phyloP scores from a whole-genome alignment of 2,329 filamentous ascomycete genomes.

The Calonectria hawksworthii region DNA sequence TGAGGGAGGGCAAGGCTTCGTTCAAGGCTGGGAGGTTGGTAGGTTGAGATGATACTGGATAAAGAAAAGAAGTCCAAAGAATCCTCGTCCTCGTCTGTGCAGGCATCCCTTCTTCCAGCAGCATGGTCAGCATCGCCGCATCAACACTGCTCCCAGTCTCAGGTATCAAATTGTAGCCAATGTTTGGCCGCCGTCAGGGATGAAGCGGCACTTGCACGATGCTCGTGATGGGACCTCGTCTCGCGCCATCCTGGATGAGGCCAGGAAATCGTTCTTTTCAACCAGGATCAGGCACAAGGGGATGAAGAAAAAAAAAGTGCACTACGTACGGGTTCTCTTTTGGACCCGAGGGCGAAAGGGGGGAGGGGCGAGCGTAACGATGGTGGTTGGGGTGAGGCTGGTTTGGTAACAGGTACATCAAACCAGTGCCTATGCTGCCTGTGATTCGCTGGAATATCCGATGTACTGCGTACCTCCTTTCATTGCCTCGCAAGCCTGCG shows the following conservation, averaged over 20 bases:
- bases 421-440: conserved; percentile 17
- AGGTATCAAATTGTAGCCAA: conserved; percentile 29
- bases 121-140: conserved; percentile 30
- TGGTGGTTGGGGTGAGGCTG: conserved; percentile 43
- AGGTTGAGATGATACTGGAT: conserved; percentile 4
- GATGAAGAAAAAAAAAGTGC: conserved; percentile 32
- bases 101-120: conserved; percentile 32
- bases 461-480: conserved; percentile 14
- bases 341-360: not conserved
- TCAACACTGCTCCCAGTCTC: conserved; percentile 23
- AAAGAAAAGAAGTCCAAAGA: conserved; percentile 20
- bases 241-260: conserved; percentile 38
- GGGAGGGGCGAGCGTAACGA: conserved; percentile 39
- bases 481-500: conserved; percentile 6
- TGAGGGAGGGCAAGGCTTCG: not conserved
- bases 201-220: conserved; percentile 43
- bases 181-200: conserved; percentile 31
- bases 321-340: conserved; percentile 16
- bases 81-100: conserved; percentile 29
- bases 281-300: conserved; percentile 45
- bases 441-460: conserved; percentile 24
- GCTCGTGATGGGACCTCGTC: conserved; percentile 37
- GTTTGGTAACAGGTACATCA: conserved; percentile 44
- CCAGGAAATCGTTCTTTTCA: conserved; percentile 41
- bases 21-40: conserved; percentile 14